Evolutionary conservation across 768 basidiomycete genomes (phyloP).

Genomic region (Pleurotus djamor): DNA sequence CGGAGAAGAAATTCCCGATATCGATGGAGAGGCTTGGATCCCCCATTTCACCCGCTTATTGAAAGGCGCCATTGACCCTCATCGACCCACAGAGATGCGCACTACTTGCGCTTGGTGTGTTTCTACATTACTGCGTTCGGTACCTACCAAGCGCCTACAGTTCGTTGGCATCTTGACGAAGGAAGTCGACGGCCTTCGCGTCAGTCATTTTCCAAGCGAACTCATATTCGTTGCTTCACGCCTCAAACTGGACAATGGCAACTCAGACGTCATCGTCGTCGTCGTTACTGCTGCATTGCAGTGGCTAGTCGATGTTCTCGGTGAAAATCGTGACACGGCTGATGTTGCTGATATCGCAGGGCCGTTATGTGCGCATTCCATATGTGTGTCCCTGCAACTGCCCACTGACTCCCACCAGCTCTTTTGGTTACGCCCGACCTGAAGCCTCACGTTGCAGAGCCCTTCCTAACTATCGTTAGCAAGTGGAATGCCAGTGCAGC

Average conservation of each 20-base stretch:
- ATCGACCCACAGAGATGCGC: constrained; percentile 13
- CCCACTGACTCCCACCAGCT: constrained; percentile 15
- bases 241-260: constrained; percentile 15
- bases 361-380: constrained; percentile 34
- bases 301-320: constrained; percentile 49
- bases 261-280: constrained; percentile 21
- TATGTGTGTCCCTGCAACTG: constrained; percentile 2
- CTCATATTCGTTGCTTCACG: constrained; percentile 27
- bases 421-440: constrained; percentile 28
- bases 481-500: constrained; percentile 48
- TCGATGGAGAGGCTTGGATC: constrained; percentile 23
- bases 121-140: constrained; percentile 20
- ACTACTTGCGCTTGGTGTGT: constrained; percentile 22
- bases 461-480: constrained; percentile 60
- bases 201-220: constrained; percentile 24
- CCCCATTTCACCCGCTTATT: constrained; percentile 25
- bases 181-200: constrained; percentile 20
- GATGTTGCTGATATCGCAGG: constrained; percentile 22
- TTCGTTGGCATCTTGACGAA: constrained; percentile 20
- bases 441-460: constrained; percentile 67
- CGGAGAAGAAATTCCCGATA: constrained; percentile 3
- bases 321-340: constrained; percentile 22
- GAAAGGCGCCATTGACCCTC: constrained; percentile 11
- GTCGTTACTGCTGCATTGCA: constrained; percentile 48
- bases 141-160: constrained; percentile 17